Conservation (phyloP, 352 stramenopile genomes). For the Phytophthora uliginosa region DNA sequence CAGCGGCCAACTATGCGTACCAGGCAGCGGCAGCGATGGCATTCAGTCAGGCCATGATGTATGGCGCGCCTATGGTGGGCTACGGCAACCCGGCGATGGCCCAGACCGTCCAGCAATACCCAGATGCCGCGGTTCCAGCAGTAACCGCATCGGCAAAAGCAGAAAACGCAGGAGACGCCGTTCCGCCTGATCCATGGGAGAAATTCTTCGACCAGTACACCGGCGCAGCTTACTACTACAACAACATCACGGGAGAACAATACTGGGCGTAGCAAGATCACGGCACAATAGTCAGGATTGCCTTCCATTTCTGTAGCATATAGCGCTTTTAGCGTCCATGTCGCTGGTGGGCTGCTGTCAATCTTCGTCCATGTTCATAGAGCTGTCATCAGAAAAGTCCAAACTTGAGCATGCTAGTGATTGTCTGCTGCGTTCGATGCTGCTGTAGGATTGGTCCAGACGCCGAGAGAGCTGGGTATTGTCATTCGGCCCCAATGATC, state of each 20-base stretch:
- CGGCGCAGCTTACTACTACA: constrained; percentile 90
- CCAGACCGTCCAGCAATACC: constrained; percentile 30
- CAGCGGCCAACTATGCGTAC: constrained; percentile 62
- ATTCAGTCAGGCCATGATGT: constrained; percentile 56
- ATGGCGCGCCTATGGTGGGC: constrained; percentile 51
- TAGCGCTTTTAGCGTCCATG: neutral
- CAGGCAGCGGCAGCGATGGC: constrained; percentile 71
- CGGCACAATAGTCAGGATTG: constrained; percentile 16
- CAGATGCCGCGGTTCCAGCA: constrained; percentile 9
- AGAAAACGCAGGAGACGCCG: constrained; percentile 20
- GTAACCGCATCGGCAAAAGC: neutral
- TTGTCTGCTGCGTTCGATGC: constrained; percentile 69
- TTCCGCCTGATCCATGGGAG: constrained; percentile 78
- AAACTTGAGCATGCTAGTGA: constrained; percentile 69
- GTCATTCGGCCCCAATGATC: constrained; percentile 16
- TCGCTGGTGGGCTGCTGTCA: neutral
- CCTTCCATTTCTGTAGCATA: constrained; percentile 10
- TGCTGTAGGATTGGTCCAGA: constrained; percentile 80
- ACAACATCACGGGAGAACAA: constrained; percentile 87
- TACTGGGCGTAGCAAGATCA: constrained; percentile 75
- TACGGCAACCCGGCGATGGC: constrained; percentile 39
- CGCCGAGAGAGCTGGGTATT: constrained; percentile 18
- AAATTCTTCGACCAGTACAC: constrained; percentile 92
- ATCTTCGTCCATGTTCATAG: constrained; percentile 77
- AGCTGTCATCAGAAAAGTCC: constrained; percentile 82